Evolutionary conservation across 768 basidiomycete species (phyloP).

Genomic region (Auriscalpium microsporum): DNA sequence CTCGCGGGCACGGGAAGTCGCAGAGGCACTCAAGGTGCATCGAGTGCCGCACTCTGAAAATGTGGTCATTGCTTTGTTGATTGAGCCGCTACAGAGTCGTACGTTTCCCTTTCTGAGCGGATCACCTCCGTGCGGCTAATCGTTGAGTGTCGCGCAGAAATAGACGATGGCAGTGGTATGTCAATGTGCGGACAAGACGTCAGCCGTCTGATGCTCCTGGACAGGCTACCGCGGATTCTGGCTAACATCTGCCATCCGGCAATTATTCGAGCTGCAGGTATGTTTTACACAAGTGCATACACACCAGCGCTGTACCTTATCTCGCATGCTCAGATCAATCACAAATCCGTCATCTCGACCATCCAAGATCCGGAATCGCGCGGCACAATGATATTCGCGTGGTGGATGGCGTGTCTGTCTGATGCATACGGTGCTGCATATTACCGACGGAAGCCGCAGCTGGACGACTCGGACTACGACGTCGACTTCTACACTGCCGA

Average conservation of each 20-base stretch:
- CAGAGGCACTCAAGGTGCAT: slow-evolving; percentile 82
- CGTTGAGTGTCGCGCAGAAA: slow-evolving; percentile 39
- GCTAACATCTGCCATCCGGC: slow-evolving; percentile 69
- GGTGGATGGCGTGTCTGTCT: slow-evolving; percentile 86
- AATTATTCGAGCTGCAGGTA: slow-evolving; percentile 70
- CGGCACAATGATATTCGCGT: slow-evolving; percentile 83
- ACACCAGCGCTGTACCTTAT: not conserved
- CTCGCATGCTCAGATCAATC: slow-evolving; percentile 56
- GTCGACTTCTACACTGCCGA: slow-evolving; percentile 81
- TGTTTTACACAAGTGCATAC: slow-evolving; percentile 16
- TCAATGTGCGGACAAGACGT: not conserved
- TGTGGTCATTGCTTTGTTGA: slow-evolving; percentile 70
- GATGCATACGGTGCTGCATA: slow-evolving; percentile 82
- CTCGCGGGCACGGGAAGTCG: slow-evolving; percentile 74
- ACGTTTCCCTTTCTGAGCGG: slow-evolving; percentile 30
- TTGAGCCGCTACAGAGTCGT: slow-evolving; percentile 86
- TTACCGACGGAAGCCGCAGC: slow-evolving; percentile 73
- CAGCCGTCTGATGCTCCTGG: slow-evolving; percentile 14
- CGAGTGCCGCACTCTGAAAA: slow-evolving; percentile 72
- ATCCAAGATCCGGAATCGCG: slow-evolving; percentile 69
- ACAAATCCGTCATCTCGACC: slow-evolving; percentile 66
- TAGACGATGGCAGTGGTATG: slow-evolving; percentile 62
- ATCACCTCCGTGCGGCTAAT: slow-evolving; percentile 4
- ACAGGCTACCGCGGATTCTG: slow-evolving; percentile 82
- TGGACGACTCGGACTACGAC: slow-evolving; percentile 81